Percentiles rank a stretch among this genome's conserved stretches.
Conservation (phyloP, 257 asterid species). For the Eustoma russellianum region DNA sequence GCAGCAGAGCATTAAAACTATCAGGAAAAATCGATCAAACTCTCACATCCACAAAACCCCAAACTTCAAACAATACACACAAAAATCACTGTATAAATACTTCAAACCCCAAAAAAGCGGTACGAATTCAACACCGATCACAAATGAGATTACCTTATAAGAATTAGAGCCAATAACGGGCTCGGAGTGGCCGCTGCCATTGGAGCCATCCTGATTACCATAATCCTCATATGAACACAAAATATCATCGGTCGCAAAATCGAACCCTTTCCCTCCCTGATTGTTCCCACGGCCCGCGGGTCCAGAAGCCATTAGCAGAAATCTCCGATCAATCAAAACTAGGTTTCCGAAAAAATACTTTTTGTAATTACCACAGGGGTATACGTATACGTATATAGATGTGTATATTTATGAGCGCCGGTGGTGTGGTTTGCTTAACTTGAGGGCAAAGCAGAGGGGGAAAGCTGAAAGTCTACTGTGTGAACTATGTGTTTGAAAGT, state of each 20-base stretch:
- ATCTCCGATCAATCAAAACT: background rate
- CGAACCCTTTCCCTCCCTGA: conserved; percentile 55
- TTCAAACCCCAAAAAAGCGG: background rate
- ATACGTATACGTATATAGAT: background rate
- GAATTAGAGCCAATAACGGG: conserved; percentile 23
- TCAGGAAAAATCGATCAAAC: too few species aligned
- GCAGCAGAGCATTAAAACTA: too few species aligned
- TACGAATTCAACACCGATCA: too few species aligned
- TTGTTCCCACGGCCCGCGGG: conserved; percentile 45
- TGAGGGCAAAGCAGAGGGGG: conserved; percentile 8
- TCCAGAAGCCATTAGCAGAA: conserved; percentile 68
- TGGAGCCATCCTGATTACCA: conserved; percentile 46
- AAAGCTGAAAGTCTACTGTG: background rate
- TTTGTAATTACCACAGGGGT: too few species aligned
- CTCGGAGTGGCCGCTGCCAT: conserved; percentile 56
- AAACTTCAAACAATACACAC: too few species aligned
- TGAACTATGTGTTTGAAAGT: background rate
- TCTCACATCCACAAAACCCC: too few species aligned
- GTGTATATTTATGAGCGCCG: background rate
- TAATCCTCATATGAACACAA: conserved; percentile 75
- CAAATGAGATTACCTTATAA: conserved; percentile 15
- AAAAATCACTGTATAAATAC: too few species aligned
- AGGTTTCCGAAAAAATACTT: background rate
- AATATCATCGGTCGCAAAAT: conserved; percentile 73
- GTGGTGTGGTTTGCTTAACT: conserved; percentile 11